Base-by-base conservation (phyloP, 192 early-diverging fungal species). In the Backusella sp. region DNA sequence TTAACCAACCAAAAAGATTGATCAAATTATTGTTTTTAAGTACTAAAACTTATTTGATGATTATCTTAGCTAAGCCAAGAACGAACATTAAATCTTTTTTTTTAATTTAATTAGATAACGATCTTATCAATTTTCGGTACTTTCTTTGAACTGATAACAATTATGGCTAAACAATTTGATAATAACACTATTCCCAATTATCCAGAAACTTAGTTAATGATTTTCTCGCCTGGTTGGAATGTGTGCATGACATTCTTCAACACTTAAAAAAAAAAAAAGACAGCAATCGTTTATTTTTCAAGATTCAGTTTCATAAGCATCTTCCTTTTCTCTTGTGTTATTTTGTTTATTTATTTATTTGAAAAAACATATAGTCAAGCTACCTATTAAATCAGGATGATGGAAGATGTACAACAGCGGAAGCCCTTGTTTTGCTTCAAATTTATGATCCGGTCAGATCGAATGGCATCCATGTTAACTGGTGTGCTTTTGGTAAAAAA, bases 401-500 rank as follows among this genome's bases (percentile, higher is more conserved):
- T 62, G 56, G 56, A 62, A 26, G 56, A 62, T 28, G 56, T 62
- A 12, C 56, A 62, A 12, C 56, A 62, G 23, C 56, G 56, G 12
- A 62, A 62, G 9, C 56, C 56, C 3, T 62, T 62, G 26, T 62
- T 62, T 28, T 62, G 56, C n/a, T 62, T 62, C 26, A 62, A 62
- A 28, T 62, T 62, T 62, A 62, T 62, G 23, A 62, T 62, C 26
- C 23, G 56, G 19, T 62, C 56, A 8, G 23, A 62, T 62, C 21
- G 23, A 62, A 62, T 62, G 56, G 23, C 56, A 14, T 62, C 56
- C 23, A 62, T 28, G 56, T 28, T 62, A 62, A 69, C 36, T 21
- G 68, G 68, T 9, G 12, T 69, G 8, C 19, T 37, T 37, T 36
- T 69, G 68, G 68, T 69, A 69, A 68, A 19, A n/a, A n/a, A n/a